A percentile compares a stretch with the other conserved stretches of the same genome.
Evolutionary conservation across 2,329 filamentous ascomycete genomes (phyloP).

Genomic region (Phyllosticta capitalensis): DNA sequence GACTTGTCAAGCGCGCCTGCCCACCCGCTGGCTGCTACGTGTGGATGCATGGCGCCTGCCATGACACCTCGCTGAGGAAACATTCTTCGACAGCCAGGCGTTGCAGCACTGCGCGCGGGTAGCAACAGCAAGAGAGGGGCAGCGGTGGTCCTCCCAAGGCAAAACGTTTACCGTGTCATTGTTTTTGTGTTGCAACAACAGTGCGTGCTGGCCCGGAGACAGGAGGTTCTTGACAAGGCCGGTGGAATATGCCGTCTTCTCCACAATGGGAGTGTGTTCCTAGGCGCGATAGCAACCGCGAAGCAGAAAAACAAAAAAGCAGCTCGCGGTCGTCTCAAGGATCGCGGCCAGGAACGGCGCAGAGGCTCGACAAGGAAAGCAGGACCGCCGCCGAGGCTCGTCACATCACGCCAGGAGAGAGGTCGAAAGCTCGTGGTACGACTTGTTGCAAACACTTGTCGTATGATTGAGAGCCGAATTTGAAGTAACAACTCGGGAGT

Average conservation of each 20-base stretch:
- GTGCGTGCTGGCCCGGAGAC: not conserved
- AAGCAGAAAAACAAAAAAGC: not conserved
- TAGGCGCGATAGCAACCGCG: not conserved
- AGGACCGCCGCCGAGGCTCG: not conserved
- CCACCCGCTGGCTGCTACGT: constrained; percentile 4
- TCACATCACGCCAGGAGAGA: not conserved
- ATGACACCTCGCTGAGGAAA: not conserved
- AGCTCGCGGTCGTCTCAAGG: not conserved
- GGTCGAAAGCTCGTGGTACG: not conserved
- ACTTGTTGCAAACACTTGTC: not conserved
- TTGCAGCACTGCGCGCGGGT: not conserved
- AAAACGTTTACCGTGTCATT: not conserved
- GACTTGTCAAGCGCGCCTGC: not conserved
- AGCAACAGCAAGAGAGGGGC: not conserved
- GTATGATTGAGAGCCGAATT: not conserved
- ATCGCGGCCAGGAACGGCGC: not conserved
- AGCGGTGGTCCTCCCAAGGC: not conserved
- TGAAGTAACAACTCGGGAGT: not conserved
- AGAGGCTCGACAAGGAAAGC: not conserved
- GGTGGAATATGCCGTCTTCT: not conserved
- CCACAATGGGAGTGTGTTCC: not conserved
- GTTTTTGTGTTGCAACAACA: not conserved
- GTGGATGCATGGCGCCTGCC: constrained; percentile 5
- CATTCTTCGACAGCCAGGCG: not conserved
- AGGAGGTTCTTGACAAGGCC: not conserved